phyloP scores from a whole-genome alignment of 2,329 filamentous ascomycete genomes.

The Neonectria neomacrospora region DNA sequence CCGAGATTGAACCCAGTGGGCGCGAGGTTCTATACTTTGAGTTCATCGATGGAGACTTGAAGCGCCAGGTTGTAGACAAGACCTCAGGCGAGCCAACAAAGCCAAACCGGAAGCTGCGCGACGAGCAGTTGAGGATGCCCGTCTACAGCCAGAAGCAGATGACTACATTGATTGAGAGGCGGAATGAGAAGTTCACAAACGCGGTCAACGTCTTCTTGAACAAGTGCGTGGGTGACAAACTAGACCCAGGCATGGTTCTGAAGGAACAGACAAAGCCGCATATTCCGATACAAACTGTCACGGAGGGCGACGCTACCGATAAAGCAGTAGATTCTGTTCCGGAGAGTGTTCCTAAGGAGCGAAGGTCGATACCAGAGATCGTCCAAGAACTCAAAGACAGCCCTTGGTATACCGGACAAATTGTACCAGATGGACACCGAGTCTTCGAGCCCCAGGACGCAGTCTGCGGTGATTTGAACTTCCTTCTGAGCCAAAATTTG shows the following conservation, averaged over 20 bases:
- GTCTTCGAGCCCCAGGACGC: slow-evolving; percentile 88
- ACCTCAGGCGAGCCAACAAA: slow-evolving; percentile 79
- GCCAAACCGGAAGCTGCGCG: slow-evolving; percentile 72
- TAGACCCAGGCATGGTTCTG: slow-evolving; percentile 76
- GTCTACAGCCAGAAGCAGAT: slow-evolving; percentile 94
- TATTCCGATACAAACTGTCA: slow-evolving; percentile 69
- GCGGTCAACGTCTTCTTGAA: slow-evolving; percentile 83
- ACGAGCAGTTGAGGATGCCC: slow-evolving; percentile 89
- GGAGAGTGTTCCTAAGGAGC: slow-evolving; percentile 79
- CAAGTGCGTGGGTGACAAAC: slow-evolving; percentile 70
- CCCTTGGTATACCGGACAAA: slow-evolving; percentile 91
- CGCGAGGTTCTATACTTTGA: slow-evolving; percentile 88
- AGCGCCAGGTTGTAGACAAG: slow-evolving; percentile 77
- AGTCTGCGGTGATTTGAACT: slow-evolving; percentile 84
- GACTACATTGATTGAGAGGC: slow-evolving; percentile 86
- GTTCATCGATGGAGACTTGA: slow-evolving; percentile 91
- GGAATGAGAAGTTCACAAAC: slow-evolving; percentile 83
- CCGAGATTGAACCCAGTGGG: slow-evolving; percentile 44
- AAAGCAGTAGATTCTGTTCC: slow-evolving; percentile 64
- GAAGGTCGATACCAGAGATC: slow-evolving; percentile 85
- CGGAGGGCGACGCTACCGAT: slow-evolving; percentile 44
- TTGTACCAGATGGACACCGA: slow-evolving; percentile 91
- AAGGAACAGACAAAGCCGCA: slow-evolving; percentile 66
- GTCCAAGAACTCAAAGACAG: slow-evolving; percentile 83
- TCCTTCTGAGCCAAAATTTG: slow-evolving; percentile 86